Base-by-base conservation (phyloP, 1,139 yeast genomes). In the Nakaseomyces glabratus region DNA sequence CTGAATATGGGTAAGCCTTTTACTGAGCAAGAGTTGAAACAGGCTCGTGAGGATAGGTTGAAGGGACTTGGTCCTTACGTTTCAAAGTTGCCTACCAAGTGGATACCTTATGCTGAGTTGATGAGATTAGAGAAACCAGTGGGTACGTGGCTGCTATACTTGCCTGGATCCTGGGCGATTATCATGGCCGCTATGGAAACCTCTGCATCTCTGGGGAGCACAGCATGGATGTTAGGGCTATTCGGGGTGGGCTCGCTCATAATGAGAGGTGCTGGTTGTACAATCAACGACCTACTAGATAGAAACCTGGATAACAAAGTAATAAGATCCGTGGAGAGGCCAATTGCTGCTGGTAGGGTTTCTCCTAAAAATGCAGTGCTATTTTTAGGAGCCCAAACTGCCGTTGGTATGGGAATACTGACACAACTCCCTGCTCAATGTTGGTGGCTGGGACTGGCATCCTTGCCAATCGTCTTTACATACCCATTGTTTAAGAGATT, bases 191-290 rank as follows among this genome's bases (percentile, higher is more conserved):
- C 94, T 0, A 79, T 69, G 46, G 67, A 77, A 43, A 61, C 80
- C 0, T 60, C 70, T 1, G 94, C 95, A 0, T 78, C 95, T 0
- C 36, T 82, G 3, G 48, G 73, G 0, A 69, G 77, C 1, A 75
- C 88, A 0, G 41, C 69, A 1, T 67, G 69, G 45, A 81, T 78
- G 47, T 54, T 80, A 24, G 65, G 68, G 0, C 62, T 88, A 18
- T 90, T 88, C 52, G 76, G 90, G 1, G 64, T 78, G 3, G 99
- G 99, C 9, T 74, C 97, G 0, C 53, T 88, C 25, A 68, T 88
- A 11, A 90, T 93, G 95, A 72, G 99, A 58, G 96, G 97, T 24
- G 97, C 96, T 2, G 99, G 98, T 0, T 93, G 99, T 56, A 88
- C 95, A 1, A 79, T 93, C 38, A 93, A 93, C 52, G 99, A 93